Base-by-base conservation (phyloP, 2,329 filamentous ascomycete genomes). In the Colletotrichum tropicale region DNA sequence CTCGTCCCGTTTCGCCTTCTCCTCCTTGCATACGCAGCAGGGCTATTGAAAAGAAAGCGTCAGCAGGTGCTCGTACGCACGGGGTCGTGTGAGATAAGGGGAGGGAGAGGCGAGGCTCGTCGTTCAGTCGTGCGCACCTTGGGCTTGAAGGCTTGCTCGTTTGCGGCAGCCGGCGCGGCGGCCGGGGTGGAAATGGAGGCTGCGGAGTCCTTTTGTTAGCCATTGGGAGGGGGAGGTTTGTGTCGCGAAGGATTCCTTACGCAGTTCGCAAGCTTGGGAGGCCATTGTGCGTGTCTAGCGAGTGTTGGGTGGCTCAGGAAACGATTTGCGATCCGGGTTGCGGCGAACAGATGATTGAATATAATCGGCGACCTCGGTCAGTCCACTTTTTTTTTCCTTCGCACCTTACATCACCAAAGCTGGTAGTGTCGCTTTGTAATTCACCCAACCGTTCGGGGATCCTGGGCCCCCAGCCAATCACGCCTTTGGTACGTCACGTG, bases 11-110 rank as follows among this genome's bases (percentile, higher is more conserved):
- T 91, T 91, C 52, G 95, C 90, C 86, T 99, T 99, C 86, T 99
- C 96, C 60, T 97, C 92, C 84, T 96, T 98, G 92, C 97, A 99
- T 34, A 98, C 97, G 84, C 97, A 98, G 91, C 97, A 98, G 58
- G 96, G 96, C 95, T 98, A 24, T 36, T 61, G 12, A 26, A 38
- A 24, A 60, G 77, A 28, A 66, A 26, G 26, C 69, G 64, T 76
- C 69, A 77, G 71, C 43, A 60, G 12, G 4, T 15, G 6, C 16
- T 70, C 56, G n/a, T 34, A 28, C 13, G 56, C 24, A 38, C 26
- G n/a, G 26, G 4, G 34, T 64, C 58, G 43, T 24, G 9, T 28
- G 56, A 28, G 28, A 15, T 21, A 36, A 18, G 30, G 43, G n/a
- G 6, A 52, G 6, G 6, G 43, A 52, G 43, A 52, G 43, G n/a